Base-by-base conservation (phyloP, 2,329 filamentous ascomycete species). In the Hypoxylon sp. region DNA sequence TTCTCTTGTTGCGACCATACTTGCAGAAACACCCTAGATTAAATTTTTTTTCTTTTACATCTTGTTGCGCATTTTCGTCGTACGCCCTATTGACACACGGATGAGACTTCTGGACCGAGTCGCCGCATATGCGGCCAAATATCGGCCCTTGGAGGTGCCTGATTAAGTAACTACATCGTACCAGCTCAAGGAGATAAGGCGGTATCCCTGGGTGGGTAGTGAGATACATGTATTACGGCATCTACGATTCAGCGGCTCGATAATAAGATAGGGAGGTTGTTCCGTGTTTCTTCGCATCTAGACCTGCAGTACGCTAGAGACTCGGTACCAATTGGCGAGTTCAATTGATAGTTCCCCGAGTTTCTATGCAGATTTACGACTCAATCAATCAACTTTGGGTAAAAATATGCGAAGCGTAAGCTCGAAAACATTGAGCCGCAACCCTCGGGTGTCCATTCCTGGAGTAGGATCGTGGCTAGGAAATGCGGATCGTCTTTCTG, bases 381-480 rank as follows among this genome's bases (percentile, higher is more conserved):
- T 17, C 43, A 23, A 49, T 25, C 60, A 28, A 58, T 41, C 36
- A 28, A n/a, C 21, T 23, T 43, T 1, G 21, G 19, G 61, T 41
- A 48, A 30, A 21, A 59, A 41, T 59, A 32, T 43, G 61, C 53
- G 61, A 63, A 45, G 19, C n/a, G 34, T 34, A 28, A 43, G 25
- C 43, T 25, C 5, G 46, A 41, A 32, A n/a, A 17, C 17, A 30
- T 63, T 57, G 53, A 63, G 61, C 61, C 53, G 28, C 61, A 63
- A 46, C 11, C 19, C 25, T 14, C 45, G 46, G 51, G 45, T 25
- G 23, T 43, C 13, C 36, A 51, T 34, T 19, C 11, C 11, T 17
- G 17, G n/a, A 50, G 10, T 46, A 21, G 30, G 7, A 28, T 13
- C 17, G 28, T 30, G 13, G 17, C 19, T 23, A 6, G n/a, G 17